A percentile compares a stretch with the other conserved stretches of the same genome.
Evolutionary conservation across 1,284 basidiomycete genomes (phyloP).

Genomic region (Mycena citricolor): DNA sequence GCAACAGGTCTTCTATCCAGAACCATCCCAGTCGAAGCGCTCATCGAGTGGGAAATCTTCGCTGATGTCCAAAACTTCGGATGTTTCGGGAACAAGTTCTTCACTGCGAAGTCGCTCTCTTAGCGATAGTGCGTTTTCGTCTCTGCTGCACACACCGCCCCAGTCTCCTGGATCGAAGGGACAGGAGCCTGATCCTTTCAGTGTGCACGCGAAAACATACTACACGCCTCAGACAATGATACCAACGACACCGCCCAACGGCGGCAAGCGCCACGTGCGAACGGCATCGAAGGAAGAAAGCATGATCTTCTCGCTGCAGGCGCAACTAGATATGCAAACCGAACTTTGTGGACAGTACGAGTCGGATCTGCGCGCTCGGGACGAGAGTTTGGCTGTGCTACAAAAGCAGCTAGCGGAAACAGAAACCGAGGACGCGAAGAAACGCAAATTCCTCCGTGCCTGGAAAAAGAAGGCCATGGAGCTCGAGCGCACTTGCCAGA

Average conservation of each 20-base stretch:
- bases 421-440: conserved; percentile 61
- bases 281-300: conserved; percentile 68
- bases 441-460: conserved; percentile 48
- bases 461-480: conserved; percentile 76
- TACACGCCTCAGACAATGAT: conserved; percentile 72
- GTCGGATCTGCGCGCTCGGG: conserved; percentile 65
- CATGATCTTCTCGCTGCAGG: conserved; percentile 66
- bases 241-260: conserved; percentile 61
- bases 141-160: conserved; percentile 39
- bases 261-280: conserved; percentile 48
- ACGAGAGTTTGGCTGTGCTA: conserved; percentile 67
- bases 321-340: conserved; percentile 66
- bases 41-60: conserved; percentile 27
- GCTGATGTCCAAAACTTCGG: conserved; percentile 29
- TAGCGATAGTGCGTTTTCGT: conserved; percentile 64
- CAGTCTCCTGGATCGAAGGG: conserved; percentile 17
- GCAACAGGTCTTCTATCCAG: conserved; percentile 15
- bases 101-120: conserved; percentile 49
- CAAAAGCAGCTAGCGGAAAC: conserved; percentile 47
- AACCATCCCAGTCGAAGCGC: conserved; percentile 30
- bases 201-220: conserved; percentile 69
- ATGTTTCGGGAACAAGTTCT: conserved; percentile 16
- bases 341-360: conserved; percentile 74
- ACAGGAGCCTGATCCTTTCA: conserved; percentile 80
- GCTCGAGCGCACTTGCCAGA: conserved; percentile 60